Evolutionary conservation across 73 alveolate genomes (phyloP), one percentile per base, ranked within the genome.

Genomic region (Stentor coeruleus): DNA sequence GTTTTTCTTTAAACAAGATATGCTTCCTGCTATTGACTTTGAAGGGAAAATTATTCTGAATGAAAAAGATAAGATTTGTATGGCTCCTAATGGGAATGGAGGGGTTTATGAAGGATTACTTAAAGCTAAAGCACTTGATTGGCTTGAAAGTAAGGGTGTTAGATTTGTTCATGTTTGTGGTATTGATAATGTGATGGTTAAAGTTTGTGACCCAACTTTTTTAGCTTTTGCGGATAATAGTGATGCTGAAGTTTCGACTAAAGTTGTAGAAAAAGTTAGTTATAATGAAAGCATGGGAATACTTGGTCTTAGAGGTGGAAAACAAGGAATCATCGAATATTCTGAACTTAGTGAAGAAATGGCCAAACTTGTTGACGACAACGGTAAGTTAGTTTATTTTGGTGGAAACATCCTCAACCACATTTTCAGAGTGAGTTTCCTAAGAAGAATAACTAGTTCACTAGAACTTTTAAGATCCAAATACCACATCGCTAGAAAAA

Each of bases 71-170:
- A 81, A 87, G 58, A 39, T 92, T 6, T 74, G 87, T 33, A 39
- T 82, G 66, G 31, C 88, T 35, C 94, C 94, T 33, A 84, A 93
- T 84, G 98, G 98, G 35, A 93, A 93, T 60, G 98, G 98, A 31
- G 98, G 93, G 6, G 84, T 93, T 3, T 91, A 84, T 83, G 96
- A 88, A 39, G 88, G 95, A 20, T 59, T 93, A 20, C 60, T 80
- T 3, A 86, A 89, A 82, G 39, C 59, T 20, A 86, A 85, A 0
- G 75, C 49, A 33, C 39, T 84, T 20, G 84, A 81, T 35, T 66
- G 75, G 76, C 57, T 93, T 38, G 82, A 91, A 76, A 77, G 74
- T n/a, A 83, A 83, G 35, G 85, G 90, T 15, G 74, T 84, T 3
- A 59, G 81, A 28, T 93, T 87, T 73, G 81, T 93, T 58, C 91